Evolutionary conservation across 768 basidiomycete species (phyloP).

Genomic region (Boletus subparvulus): DNA sequence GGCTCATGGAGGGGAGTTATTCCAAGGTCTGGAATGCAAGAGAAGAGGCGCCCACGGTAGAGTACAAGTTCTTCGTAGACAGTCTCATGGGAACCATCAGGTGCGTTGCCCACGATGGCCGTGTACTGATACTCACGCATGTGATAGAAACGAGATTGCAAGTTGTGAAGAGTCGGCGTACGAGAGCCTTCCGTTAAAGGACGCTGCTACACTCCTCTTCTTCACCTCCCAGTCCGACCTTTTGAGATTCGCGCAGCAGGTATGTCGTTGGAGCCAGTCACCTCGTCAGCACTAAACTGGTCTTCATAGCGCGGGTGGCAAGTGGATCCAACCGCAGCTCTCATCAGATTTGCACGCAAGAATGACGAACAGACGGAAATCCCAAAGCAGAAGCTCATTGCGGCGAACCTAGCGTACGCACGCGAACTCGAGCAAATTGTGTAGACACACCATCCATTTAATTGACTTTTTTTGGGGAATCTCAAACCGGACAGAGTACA

Average conservation of each 20-base stretch:
- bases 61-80: slow-evolving; percentile 93
- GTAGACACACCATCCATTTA: slow-evolving; percentile 36
- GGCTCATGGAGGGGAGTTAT: slow-evolving; percentile 99
- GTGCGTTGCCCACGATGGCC: slow-evolving; percentile 39
- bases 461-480: background rate
- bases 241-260: slow-evolving; percentile 77
- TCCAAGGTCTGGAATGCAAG: slow-evolving; percentile 97
- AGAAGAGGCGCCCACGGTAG: slow-evolving; percentile 87
- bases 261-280: slow-evolving; percentile 32
- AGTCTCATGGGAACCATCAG: slow-evolving; percentile 92
- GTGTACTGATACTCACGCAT: slow-evolving; percentile 2
- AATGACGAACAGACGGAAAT: slow-evolving; percentile 83
- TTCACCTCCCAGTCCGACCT: slow-evolving; percentile 82
- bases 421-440: slow-evolving; percentile 91
- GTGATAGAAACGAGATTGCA: slow-evolving; percentile 87
- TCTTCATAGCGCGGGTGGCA: slow-evolving; percentile 74
- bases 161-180: slow-evolving; percentile 96
- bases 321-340: slow-evolving; percentile 66
- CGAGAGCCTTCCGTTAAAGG: slow-evolving; percentile 83
- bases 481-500: slow-evolving; percentile 2
- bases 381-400: slow-evolving; percentile 80
- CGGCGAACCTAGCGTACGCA: slow-evolving; percentile 75
- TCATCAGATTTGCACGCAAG: slow-evolving; percentile 78
- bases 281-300: background rate
- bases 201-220: slow-evolving; percentile 89